Base-by-base conservation (phyloP, 2,329 filamentous ascomycete genomes). In the Leptographium radiaticola region DNA sequence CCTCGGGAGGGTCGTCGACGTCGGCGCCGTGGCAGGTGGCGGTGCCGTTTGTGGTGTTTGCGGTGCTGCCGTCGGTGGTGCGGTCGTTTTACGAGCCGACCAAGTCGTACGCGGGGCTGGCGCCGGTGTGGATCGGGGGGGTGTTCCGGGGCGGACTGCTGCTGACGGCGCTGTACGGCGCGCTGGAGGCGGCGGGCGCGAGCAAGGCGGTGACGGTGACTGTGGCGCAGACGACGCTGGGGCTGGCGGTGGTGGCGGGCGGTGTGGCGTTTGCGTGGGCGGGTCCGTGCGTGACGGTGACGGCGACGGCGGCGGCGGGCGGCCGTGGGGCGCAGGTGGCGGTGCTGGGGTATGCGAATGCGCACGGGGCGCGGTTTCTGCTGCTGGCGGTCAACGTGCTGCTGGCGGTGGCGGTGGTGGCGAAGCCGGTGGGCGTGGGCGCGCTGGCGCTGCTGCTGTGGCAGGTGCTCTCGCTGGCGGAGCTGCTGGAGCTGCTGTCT, bases 381-480 rank as follows among this genome's bases (percentile, higher is more conserved):
- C 74, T 97, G 38, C 77, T 97, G 8, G 79, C 89, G 3, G 74
- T 88, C 59, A 89, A 90, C 64, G 82, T 94, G 67, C 76, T 88
- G 31, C 76, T 87, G 10, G 86, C 83, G 1, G 80, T 89, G 55
- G 79, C 89, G 53, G 76, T 96, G 9, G 76, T 97, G 31, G 86
- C 91, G 58, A 97, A 97, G 67, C 93, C 93, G 16, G 94, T 98
- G 87, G 93, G 93, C 51, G 83, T 84, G 55, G 90, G 89, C 50
- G 83, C 89, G 1, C 78, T 97, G 51, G 86, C 81, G 9, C 74
- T 97, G 51, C 81, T 93, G 68, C 73, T 89, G 56, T 91, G 90
- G 82, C 91, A 96, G 69, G 83, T 95, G 45, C 80, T 98, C 57
- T 89, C 88, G 12, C 77, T 86, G n/a, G 66, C 77, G 56, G 80